phyloP scores from a whole-genome alignment of 345 rosid species.

The Ailanthus altissimus region DNA sequence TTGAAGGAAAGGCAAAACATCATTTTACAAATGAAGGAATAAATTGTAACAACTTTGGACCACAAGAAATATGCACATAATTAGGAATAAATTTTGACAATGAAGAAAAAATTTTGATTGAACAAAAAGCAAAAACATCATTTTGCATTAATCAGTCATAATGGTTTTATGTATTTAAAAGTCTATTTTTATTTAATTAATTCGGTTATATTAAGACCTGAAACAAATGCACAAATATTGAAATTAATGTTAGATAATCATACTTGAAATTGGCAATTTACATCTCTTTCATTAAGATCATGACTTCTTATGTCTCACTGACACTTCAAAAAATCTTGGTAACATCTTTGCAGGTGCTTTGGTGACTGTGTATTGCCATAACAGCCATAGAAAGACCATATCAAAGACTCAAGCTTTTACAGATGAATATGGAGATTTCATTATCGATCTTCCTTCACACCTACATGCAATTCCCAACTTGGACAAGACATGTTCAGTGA shows the following conservation, averaged over 20 bases:
- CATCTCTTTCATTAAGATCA: not conserved
- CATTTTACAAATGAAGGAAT: too few relatives aligned
- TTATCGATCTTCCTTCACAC: constrained; percentile 55
- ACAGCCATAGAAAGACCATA: constrained; percentile 15
- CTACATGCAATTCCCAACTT: constrained; percentile 45
- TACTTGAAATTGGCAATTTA: not conserved
- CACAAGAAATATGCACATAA: too few relatives aligned
- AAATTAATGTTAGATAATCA: constrained; percentile 4
- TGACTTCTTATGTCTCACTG: not conserved
- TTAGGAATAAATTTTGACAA: too few relatives aligned
- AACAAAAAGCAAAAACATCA: not conserved
- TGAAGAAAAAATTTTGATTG: too few relatives aligned
- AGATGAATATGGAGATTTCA: constrained; percentile 55
- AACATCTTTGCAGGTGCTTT: constrained; percentile 40
- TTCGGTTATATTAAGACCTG: not conserved
- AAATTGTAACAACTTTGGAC: too few relatives aligned
- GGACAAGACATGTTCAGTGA: constrained; percentile 39
- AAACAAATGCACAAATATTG: not conserved
- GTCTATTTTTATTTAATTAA: not conserved
- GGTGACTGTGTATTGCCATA: constrained; percentile 41
- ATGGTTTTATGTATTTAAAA: too few relatives aligned
- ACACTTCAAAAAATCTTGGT: too few relatives aligned
- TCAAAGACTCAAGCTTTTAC: constrained; percentile 26
- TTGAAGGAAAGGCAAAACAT: too few relatives aligned
- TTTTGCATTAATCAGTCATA: too few relatives aligned